Conservation (phyloP, 2,329 filamentous ascomycete genomes). For the Ampelomyces quisqualis region DNA sequence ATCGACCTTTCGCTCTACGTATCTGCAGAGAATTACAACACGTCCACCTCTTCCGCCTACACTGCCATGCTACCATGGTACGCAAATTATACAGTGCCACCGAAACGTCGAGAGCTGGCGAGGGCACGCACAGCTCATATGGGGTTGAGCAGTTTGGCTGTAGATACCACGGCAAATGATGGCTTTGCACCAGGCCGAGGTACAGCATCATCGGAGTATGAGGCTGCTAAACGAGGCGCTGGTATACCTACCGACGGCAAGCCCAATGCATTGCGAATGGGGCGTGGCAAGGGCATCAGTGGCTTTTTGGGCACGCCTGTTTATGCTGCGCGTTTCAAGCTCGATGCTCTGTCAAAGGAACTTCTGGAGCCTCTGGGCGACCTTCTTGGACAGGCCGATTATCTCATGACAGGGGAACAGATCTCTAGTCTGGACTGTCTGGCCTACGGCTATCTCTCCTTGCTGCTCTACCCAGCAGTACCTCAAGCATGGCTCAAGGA, state of each 20-base stretch:
- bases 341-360: slow-evolving; percentile 70
- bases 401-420: slow-evolving; percentile 55
- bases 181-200: slow-evolving; percentile 31
- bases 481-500: slow-evolving; percentile 64
- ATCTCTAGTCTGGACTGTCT: slow-evolving; percentile 74
- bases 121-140: slow-evolving; percentile 62
- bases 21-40: slow-evolving; percentile 82
- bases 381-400: slow-evolving; percentile 58
- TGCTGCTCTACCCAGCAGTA: slow-evolving; percentile 66
- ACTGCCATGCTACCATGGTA: slow-evolving; percentile 80
- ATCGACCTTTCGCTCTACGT: slow-evolving; percentile 87
- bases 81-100: slow-evolving; percentile 81
- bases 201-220: slow-evolving; percentile 38
- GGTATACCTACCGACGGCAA: slow-evolving; percentile 40
- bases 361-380: slow-evolving; percentile 70
- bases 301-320: slow-evolving; percentile 66
- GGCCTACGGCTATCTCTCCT: slow-evolving; percentile 72
- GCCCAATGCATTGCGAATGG: slow-evolving; percentile 49
- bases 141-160: slow-evolving; percentile 50
- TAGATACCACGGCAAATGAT: slow-evolving; percentile 46
- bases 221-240: slow-evolving; percentile 41
- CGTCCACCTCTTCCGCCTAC: slow-evolving; percentile 76
- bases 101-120: slow-evolving; percentile 68
- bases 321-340: slow-evolving; percentile 70
- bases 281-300: slow-evolving; percentile 60